Evolutionary conservation across 257 asterid genomes (phyloP), one percentile per base, ranked within the genome.

Genomic region (Catharanthus roseus): DNA sequence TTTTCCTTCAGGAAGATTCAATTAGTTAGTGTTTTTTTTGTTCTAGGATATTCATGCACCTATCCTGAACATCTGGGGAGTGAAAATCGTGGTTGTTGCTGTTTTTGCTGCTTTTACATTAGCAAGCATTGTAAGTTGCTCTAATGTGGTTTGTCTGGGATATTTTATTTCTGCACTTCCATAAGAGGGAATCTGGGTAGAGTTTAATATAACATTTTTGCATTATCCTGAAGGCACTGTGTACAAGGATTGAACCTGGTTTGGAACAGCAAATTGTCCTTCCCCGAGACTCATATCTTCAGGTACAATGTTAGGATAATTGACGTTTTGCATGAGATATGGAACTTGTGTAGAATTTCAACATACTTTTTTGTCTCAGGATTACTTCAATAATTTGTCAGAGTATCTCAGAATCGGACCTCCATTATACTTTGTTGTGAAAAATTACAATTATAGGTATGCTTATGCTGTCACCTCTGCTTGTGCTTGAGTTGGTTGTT

Each of bases 261-360:
- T 79, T 95, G 78, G 97, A 95, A 78, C 99, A 95, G 81, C 95
- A 91, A 87, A 86, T 95, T 67, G 99, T 95, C 86, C 97, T 95
- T 80, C 99, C 99, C 69, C 90, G 92, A 29, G 93, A 95, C 81
- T 95, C 99, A 28, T 95, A 91, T 79, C 99, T 95, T 83, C 99
- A 93, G 99, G 99, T 93, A 54, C 65, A 67, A 58, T 24, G 68
- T 51, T 36, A 58, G 63, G 51, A 50, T 28, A 53, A 71, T 56
- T 77, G 82, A 70, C 69, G 63, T 47, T 62, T 61, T 12, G 21
- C 16, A 26, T 64, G 69, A 66, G 11, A 31, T 38, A 21, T 67
- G 69, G 26, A 23, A 39, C 31, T 1, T 47, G 26, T 51, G 56
- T 49, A 58, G 74, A 36, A 21, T 34, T 51, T 74, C 26, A 36